Conservation (phyloP, 441 rosid genomes). For the Populus tomentosa region DNA sequence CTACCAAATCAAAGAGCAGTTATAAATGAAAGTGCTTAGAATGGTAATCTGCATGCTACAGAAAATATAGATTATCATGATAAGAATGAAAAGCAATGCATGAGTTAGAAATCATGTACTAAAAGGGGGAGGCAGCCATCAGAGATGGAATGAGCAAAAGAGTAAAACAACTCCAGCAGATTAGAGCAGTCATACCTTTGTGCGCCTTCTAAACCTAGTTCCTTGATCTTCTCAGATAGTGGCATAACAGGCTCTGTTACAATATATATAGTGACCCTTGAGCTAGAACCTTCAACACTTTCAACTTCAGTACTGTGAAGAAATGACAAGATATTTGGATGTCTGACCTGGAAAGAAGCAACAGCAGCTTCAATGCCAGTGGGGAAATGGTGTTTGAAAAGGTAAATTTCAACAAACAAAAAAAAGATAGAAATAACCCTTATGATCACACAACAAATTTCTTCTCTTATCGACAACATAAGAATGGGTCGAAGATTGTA, state of each 20-base stretch:
- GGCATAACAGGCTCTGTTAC: conserved; percentile 99
- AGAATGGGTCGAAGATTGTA: neutral
- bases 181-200: conserved; percentile 56
- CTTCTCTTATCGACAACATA: neutral
- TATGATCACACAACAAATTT: neutral
- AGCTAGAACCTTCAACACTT: conserved; percentile 57
- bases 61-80: neutral
- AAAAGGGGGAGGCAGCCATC: too few relatives aligned
- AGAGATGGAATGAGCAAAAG: neutral
- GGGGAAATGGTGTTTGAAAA: neutral
- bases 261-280: conserved; percentile 77
- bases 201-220: conserved; percentile 81
- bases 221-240: conserved; percentile 85
- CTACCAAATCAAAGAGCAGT: neutral
- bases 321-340: conserved; percentile 92
- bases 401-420: neutral
- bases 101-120: neutral
- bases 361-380: neutral
- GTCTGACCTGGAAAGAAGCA: conserved; percentile 69
- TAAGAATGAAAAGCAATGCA: neutral
- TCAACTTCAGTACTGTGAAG: conserved; percentile 95
- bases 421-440: neutral
- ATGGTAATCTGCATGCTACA: neutral
- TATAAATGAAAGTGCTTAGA: neutral
- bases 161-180: neutral